Conservation (phyloP, 495 filamentous ascomycete species). For the Diplogelasinospora grovesii region DNA sequence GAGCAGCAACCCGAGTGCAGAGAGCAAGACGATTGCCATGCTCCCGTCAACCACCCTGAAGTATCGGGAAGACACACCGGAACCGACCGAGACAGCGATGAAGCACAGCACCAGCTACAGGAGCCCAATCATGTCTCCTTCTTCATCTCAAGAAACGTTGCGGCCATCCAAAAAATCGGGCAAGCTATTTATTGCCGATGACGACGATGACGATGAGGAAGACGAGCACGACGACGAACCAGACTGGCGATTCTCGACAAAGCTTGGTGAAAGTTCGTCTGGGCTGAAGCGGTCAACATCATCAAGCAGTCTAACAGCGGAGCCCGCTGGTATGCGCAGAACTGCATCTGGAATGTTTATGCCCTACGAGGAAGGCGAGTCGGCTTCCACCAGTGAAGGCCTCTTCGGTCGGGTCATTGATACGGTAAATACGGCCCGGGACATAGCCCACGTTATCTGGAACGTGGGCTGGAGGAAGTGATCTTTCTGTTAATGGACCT, state of each 20-base stretch:
- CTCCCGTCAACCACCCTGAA: slow-evolving; percentile 90
- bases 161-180: slow-evolving; percentile 62
- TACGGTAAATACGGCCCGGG: slow-evolving; percentile 91
- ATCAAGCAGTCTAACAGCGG: slow-evolving; percentile 26
- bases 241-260: slow-evolving; percentile 13
- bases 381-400: slow-evolving; percentile 43
- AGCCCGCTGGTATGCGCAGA: slow-evolving; percentile 54
- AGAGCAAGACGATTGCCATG: slow-evolving; percentile 89
- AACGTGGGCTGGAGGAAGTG: slow-evolving; percentile 90
- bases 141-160: slow-evolving; percentile 71
- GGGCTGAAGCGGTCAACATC: slow-evolving; percentile 32
- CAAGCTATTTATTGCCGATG: slow-evolving; percentile 54
- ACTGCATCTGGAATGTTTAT: slow-evolving; percentile 81
- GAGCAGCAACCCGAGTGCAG: slow-evolving; percentile 44
- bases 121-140: slow-evolving; percentile 51
- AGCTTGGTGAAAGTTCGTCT: slow-evolving; percentile 8
- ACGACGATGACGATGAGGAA: slow-evolving; percentile 42
- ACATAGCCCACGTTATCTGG: slow-evolving; percentile 96
- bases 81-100: slow-evolving; percentile 53
- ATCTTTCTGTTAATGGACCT: slow-evolving; percentile 27
- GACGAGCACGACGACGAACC: slow-evolving; percentile 68
- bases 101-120: slow-evolving; percentile 45
- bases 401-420: slow-evolving; percentile 81
- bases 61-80: slow-evolving; percentile 73
- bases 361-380: slow-evolving; percentile 69